These are phyloP conservation scores for Yamadazyma philogaea DNA, from an alignment of 805 yeast species.

Conservation along the genomic window DNA sequence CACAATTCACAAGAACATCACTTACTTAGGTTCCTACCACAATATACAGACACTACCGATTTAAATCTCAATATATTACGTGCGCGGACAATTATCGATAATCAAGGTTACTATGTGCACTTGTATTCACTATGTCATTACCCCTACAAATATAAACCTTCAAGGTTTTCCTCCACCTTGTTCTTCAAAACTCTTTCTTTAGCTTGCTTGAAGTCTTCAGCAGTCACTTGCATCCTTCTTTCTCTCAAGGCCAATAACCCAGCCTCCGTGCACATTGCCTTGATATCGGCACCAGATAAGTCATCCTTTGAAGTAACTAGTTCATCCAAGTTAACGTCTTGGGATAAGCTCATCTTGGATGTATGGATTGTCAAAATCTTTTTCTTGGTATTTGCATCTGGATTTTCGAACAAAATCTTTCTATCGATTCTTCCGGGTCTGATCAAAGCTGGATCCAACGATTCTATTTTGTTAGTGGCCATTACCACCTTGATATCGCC, in stretches of 20 bases:
- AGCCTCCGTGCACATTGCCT: conserved; percentile 97
- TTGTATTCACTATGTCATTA: background rate
- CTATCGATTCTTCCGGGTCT: conserved; percentile 98
- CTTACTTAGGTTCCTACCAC: too few relatives aligned
- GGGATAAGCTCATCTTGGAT: conserved; percentile 84
- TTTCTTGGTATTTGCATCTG: conserved; percentile 88
- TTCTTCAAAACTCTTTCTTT: conserved; percentile 94
- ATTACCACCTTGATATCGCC: conserved; percentile 96
- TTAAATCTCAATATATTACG: background rate
- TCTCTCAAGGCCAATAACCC: conserved; percentile 94
- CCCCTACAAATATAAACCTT: conserved; percentile 70
- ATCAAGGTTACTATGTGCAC: background rate
- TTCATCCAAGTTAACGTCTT: conserved; percentile 85
- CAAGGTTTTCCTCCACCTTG: conserved; percentile 93
- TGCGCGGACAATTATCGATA: background rate
- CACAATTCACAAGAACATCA: too few relatives aligned
- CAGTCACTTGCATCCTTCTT: conserved; percentile 95
- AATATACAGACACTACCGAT: too few relatives aligned
- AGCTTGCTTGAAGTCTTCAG: conserved; percentile 88
- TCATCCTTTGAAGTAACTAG: conserved; percentile 90
- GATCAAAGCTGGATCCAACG: conserved; percentile 91
- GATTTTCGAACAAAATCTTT: conserved; percentile 92
- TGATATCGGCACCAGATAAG: conserved; percentile 94
- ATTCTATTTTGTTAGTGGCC: conserved; percentile 96
- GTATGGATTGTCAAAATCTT: conserved; percentile 92